phyloP scores from a whole-genome alignment of 306 rosid genomes.

The Begonia loranthoides region DNA sequence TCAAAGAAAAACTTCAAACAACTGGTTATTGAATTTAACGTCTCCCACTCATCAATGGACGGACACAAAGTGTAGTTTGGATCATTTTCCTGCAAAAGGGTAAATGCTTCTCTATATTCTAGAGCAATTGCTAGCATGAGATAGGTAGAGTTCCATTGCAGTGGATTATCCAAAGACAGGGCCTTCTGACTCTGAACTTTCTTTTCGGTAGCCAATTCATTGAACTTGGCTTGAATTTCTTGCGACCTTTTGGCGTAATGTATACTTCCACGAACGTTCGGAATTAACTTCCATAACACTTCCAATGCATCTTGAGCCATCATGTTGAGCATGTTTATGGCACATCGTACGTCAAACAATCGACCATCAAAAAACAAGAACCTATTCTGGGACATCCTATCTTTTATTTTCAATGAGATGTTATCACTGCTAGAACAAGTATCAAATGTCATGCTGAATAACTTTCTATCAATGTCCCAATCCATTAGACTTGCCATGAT shows the following conservation, averaged over 20 bases:
- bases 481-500: conserved; percentile 79
- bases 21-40: conserved; percentile 33
- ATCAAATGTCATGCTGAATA: conserved; percentile 83
- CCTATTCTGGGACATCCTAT: conserved; percentile 73
- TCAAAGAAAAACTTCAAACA: conserved; percentile 73
- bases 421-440: conserved; percentile 53
- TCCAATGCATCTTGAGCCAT: conserved; percentile 42
- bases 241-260: conserved; percentile 56
- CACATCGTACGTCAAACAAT: conserved; percentile 79
- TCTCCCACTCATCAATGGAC: conserved; percentile 70
- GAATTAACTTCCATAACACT: conserved; percentile 36
- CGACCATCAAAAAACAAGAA: conserved; percentile 78
- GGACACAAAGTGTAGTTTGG: conserved; percentile 32
- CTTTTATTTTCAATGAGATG: conserved; percentile 47
- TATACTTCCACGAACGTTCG: conserved; percentile 56
- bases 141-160: conserved; percentile 65
- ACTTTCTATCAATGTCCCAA: conserved; percentile 95
- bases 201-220: conserved; percentile 54
- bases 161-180: conserved; percentile 50
- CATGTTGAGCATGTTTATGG: conserved; percentile 24
- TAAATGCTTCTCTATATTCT: conserved; percentile 63
- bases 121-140: conserved; percentile 69
- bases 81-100: conserved; percentile 62
- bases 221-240: conserved; percentile 49
- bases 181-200: conserved; percentile 44